Conservation (phyloP, 306 rosid genomes). For the Sindora glabra region DNA sequence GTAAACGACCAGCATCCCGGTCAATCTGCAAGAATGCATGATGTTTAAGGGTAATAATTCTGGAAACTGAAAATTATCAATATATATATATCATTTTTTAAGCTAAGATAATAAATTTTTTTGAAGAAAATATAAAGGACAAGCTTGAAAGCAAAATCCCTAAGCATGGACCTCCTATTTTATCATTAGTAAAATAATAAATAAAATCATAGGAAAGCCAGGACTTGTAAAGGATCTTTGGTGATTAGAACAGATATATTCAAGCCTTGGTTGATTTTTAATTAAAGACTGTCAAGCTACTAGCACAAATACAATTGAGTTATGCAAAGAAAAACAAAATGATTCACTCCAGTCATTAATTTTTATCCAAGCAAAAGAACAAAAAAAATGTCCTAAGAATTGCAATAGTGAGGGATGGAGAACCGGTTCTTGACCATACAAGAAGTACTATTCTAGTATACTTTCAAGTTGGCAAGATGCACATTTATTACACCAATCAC, state of each 20-base stretch:
- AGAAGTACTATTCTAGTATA: neutral
- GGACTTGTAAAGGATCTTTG: neutral
- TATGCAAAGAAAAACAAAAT: no score
- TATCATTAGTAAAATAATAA: neutral
- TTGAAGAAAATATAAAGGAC: neutral
- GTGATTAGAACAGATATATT: neutral
- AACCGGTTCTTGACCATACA: neutral
- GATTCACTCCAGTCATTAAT: no score
- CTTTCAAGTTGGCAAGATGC: neutral
- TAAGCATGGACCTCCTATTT: neutral
- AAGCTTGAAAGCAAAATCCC: neutral
- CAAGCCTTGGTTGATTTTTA: neutral
- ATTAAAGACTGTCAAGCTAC: neutral
- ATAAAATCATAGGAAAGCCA: neutral
- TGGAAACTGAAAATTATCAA: neutral
- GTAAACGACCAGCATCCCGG: conserved; percentile 79
- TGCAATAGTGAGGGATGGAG: neutral
- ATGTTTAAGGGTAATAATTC: conserved; percentile 6
- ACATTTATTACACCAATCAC: neutral
- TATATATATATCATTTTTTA: neutral
- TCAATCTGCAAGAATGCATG: conserved; percentile 61
- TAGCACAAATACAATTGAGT: neutral
- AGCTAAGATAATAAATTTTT: neutral
- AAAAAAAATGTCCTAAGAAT: neutral
- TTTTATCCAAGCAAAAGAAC: neutral